These are phyloP conservation scores for Olyra latifolia DNA, from an alignment of 176 grass and related monocot species.

Conservation along the genomic window DNA sequence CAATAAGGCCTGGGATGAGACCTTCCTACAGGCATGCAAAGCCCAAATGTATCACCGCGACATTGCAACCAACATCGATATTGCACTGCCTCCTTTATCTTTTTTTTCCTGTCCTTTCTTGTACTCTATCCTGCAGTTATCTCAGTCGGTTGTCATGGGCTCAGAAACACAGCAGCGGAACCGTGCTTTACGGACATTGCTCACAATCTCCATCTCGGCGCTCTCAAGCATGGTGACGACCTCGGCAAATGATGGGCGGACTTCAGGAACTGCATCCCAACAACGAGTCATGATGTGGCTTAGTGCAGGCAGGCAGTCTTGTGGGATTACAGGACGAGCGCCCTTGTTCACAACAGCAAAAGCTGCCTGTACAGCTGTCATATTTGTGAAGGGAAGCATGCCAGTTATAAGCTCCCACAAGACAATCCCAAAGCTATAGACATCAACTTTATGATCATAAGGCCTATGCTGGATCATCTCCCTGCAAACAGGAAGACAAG, in stretches of 20 bases:
- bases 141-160: slow-evolving; percentile 72
- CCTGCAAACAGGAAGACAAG: slow-evolving; percentile 33
- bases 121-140: slow-evolving; percentile 17
- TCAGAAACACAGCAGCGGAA: slow-evolving; percentile 73
- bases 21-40: not conserved
- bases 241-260: slow-evolving; percentile 60
- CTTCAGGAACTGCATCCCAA: slow-evolving; percentile 67
- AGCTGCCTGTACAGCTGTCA: slow-evolving; percentile 80
- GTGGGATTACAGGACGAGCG: slow-evolving; percentile 49
- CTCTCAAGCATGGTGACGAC: slow-evolving; percentile 65
- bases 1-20: slow-evolving; percentile 14
- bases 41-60: not conserved
- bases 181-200: slow-evolving; percentile 62
- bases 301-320: slow-evolving; percentile 58
- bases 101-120: not conserved
- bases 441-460: slow-evolving; percentile 74
- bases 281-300: slow-evolving; percentile 67
- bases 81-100: not conserved
- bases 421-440: slow-evolving; percentile 84
- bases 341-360: slow-evolving; percentile 74
- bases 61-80: not conserved
- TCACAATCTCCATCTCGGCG: slow-evolving; percentile 59
- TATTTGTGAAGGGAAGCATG: slow-evolving; percentile 72
- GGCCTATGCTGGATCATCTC: slow-evolving; percentile 94
- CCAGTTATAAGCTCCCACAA: slow-evolving; percentile 77